Percentiles rank a stretch among this genome's conserved stretches.
Evolutionary conservation across 352 stramenopile species (phyloP).

Genomic region (Phytophthora tentaculata): DNA sequence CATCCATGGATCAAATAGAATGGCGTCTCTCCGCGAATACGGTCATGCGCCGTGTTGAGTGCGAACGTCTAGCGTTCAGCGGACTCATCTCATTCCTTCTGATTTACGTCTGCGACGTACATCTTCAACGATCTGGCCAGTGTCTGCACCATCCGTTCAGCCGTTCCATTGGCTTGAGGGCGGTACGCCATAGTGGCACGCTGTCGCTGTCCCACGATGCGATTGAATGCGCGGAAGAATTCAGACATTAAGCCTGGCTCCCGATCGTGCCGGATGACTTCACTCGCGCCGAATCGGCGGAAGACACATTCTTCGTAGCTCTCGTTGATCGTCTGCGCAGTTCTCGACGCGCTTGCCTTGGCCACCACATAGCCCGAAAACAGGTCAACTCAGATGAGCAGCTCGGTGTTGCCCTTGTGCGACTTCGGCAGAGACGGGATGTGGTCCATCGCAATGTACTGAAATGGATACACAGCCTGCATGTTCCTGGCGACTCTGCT

Average conservation of each 20-base stretch:
- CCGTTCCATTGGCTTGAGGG: no score
- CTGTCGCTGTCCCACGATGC: slow-evolving; percentile 18
- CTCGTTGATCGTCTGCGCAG: neutral
- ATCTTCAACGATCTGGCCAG: no score
- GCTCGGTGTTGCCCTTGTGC: slow-evolving; percentile 14
- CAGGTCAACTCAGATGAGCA: slow-evolving; percentile 7
- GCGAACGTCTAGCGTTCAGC: no score
- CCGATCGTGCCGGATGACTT: slow-evolving; percentile 10
- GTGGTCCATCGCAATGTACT: slow-evolving; percentile 21
- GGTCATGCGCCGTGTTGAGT: slow-evolving; percentile 22
- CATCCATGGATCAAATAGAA: slow-evolving; percentile 8
- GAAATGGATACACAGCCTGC: slow-evolving; percentile 8
- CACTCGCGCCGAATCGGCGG: slow-evolving; percentile 10
- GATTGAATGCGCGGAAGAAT: slow-evolving; percentile 30
- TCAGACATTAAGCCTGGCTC: slow-evolving; percentile 33
- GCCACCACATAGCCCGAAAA: neutral
- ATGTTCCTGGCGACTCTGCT: slow-evolving; percentile 12
- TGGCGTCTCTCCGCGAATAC: slow-evolving; percentile 10
- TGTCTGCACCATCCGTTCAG: no score
- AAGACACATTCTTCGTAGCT: neutral
- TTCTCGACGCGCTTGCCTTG: neutral
- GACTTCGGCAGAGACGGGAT: slow-evolving; percentile 12
- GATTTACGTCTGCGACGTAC: no score
- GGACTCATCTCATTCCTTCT: no score
- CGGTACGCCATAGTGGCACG: slow-evolving; percentile 12